These are phyloP conservation scores for Nannochloris sp. DNA, from an alignment of 139 green algal genomes.

Conservation along the genomic window DNA sequence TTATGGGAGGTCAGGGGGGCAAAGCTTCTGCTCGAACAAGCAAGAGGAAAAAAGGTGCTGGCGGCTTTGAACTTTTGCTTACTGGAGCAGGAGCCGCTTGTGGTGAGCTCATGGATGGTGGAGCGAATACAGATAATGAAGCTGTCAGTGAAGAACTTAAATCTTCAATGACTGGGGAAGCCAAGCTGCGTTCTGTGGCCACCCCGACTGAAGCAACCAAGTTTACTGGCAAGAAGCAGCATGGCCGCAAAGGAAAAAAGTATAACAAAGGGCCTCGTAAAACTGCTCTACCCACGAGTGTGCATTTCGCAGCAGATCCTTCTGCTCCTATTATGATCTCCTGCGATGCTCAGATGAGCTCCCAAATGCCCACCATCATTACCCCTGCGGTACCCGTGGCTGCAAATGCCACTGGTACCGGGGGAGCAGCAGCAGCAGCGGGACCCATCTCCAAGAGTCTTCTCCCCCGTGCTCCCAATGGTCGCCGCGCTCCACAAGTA, in stretches of 20 bases:
- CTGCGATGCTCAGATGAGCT: not conserved
- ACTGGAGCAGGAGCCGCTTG: not conserved
- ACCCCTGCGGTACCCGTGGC: not conserved
- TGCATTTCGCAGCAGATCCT: not conserved
- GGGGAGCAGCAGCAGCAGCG: not conserved
- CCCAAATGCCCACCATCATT: not conserved
- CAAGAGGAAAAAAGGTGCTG: not conserved
- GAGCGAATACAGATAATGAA: not conserved
- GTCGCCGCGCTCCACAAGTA: conserved; percentile 5
- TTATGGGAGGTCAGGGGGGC: not conserved
- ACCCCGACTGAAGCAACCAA: not conserved
- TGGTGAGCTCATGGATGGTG: not conserved
- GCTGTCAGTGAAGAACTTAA: not conserved
- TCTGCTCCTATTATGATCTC: not conserved
- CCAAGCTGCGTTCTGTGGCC: not conserved
- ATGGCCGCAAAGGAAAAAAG: not conserved
- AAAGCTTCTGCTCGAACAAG: too few relatives aligned
- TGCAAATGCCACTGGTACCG: not conserved
- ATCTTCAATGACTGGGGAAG: not conserved
- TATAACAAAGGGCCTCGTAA: not conserved
- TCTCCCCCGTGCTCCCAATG: not conserved
- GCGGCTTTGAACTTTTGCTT: not conserved
- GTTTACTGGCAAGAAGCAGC: not conserved
- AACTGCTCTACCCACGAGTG: not conserved
- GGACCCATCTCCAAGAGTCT: not conserved